Conservation (phyloP, 2,329 filamentous ascomycete genomes). For the Monosporascus sp. region DNA sequence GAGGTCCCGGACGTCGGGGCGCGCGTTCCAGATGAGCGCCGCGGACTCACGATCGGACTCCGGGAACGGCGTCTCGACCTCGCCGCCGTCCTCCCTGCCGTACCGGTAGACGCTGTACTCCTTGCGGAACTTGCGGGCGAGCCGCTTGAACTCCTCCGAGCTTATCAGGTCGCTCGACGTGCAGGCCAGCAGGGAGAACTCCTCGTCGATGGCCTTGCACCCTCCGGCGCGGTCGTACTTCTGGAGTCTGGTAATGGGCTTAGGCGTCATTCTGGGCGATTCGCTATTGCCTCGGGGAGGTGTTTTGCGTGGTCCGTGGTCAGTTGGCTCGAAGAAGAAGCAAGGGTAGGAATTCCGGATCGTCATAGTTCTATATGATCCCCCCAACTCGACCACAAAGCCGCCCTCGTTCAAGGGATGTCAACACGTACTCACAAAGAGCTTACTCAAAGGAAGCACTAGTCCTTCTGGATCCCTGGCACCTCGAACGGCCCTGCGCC, state of each 20-base stretch:
- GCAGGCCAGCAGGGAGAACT: not conserved
- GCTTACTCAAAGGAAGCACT: too few relatives aligned
- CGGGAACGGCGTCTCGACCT: not conserved
- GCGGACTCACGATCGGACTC: not conserved
- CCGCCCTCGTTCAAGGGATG: too few relatives aligned
- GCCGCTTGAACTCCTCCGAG: not conserved
- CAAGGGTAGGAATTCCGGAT: too few relatives aligned
- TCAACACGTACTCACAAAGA: too few relatives aligned
- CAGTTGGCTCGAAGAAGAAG: not conserved
- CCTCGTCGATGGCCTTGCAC: not conserved
- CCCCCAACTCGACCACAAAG: too few relatives aligned
- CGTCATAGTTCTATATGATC: too few relatives aligned
- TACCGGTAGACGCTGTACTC: not conserved
- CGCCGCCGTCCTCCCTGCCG: not conserved
- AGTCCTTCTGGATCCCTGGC: too few relatives aligned
- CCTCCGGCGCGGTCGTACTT: not conserved
- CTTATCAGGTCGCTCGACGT: not conserved
- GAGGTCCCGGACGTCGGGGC: not conserved
- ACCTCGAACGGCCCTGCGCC: too few relatives aligned
- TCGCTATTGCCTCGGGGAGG: not conserved
- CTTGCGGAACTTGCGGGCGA: not conserved
- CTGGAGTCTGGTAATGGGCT: not conserved
- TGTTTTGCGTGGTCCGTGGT: too few relatives aligned
- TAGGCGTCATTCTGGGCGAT: not conserved
- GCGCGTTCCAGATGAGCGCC: not conserved